These are phyloP conservation scores for Penstemon newberryi DNA, from an alignment of 257 asterid species.

Conservation along the genomic window DNA sequence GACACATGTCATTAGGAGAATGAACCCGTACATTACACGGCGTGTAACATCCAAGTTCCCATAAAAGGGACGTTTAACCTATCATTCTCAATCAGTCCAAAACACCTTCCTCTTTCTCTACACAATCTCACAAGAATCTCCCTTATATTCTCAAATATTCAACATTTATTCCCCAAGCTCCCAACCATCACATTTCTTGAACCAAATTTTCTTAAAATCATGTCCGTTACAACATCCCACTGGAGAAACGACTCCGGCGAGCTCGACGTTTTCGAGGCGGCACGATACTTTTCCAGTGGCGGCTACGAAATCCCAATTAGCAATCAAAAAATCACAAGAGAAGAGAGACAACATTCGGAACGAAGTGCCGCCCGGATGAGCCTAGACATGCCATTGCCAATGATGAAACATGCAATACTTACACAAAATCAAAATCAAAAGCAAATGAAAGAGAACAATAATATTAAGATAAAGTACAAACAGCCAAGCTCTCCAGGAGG, in stretches of 20 bases:
- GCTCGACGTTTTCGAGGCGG: constrained; percentile 84
- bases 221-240: constrained; percentile 42
- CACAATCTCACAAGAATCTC: constrained; percentile 33
- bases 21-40: too few species aligned
- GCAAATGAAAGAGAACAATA: constrained; percentile 38
- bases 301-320: constrained; percentile 37
- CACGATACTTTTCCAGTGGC: constrained; percentile 63
- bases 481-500: constrained; percentile 94
- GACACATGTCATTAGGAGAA: too few species aligned
- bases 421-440: constrained; percentile 33
- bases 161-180: constrained; percentile 15
- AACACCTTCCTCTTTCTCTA: constrained; percentile 24
- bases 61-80: constrained; percentile 19
- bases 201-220: constrained; percentile 16
- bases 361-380: constrained; percentile 49
- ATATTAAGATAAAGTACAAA: constrained; percentile 36
- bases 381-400: constrained; percentile 57
- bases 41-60: too few species aligned
- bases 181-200: constrained; percentile 2
- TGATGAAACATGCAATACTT: constrained; percentile 30
- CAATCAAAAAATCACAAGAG: constrained; percentile 19
- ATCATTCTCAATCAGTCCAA: constrained; percentile 41
- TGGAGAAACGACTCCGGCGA: constrained; percentile 67
- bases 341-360: constrained; percentile 21
- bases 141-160: constrained; percentile 7